phyloP scores from a whole-genome alignment of 1,139 yeast species.

The Groenewaldozyma sp. region DNA sequence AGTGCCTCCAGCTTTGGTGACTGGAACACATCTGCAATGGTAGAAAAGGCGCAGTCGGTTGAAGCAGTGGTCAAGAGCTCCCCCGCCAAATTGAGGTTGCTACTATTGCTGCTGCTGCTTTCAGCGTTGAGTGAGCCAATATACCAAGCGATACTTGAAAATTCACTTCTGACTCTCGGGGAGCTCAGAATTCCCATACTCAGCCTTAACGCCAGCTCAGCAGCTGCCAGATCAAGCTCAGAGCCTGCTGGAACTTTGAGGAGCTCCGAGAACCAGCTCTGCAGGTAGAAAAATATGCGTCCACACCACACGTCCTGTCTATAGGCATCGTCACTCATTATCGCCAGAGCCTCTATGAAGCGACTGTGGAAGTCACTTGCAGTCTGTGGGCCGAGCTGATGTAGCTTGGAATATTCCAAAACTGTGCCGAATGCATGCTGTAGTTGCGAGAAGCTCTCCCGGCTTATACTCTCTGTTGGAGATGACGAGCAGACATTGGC shows the following conservation, averaged over 20 bases:
- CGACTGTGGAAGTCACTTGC: neutral
- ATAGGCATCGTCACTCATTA: neutral
- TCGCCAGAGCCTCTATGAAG: neutral
- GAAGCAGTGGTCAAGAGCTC: neutral
- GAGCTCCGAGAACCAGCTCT: neutral
- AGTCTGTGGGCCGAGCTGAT: neutral
- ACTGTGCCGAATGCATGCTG: too few species aligned
- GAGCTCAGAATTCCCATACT: neutral
- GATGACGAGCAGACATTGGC: too few species aligned
- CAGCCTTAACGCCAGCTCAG: neutral
- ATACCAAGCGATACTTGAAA: neutral
- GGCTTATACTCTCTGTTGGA: too few species aligned
- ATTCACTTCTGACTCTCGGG: neutral
- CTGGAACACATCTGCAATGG: neutral
- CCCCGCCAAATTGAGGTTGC: neutral
- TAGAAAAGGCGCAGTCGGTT: neutral
- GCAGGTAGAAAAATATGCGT: neutral
- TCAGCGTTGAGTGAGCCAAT: neutral
- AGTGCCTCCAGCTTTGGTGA: neutral
- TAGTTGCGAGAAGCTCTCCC: too few species aligned
- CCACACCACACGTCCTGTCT: neutral
- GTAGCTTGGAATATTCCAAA: neutral
- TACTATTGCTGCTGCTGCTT: neutral
- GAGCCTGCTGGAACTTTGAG: neutral
- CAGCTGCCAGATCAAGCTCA: neutral